Base-by-base conservation (phyloP, 164 flowering plant genomes). In the Dillenia suffruticosa region DNA sequence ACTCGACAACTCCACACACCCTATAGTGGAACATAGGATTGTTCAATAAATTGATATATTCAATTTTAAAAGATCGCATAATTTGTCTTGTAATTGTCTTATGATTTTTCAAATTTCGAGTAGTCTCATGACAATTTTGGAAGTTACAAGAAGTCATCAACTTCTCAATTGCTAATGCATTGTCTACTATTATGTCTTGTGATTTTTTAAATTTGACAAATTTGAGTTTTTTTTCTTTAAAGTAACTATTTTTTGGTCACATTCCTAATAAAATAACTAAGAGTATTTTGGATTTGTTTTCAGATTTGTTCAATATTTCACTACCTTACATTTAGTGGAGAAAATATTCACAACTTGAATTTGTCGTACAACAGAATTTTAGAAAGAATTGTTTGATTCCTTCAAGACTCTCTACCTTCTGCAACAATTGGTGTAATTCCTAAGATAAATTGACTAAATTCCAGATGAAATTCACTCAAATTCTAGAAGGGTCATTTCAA, bases 381-480 rank as follows among this genome's bases (percentile, higher is more conserved):
- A 9, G 94, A 92, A 2, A 44, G 52, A 10, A 79, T 90, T 94
- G 99, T 66, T 15, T 79, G 0, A 75, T 85, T 44, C 87, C 90
- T 57, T 82, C 96, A 0, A 70, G 84, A 1, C 74, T 70, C 5
- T 74, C 97, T 0, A 66, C 65, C 82, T n/a, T 68, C 90, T 12
- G 85, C 93, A 0, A 91, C 93, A 1, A 80, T 87, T 54, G 93
- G 90, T 2, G 92, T 70, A n/a, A 84, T 83, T 2, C 96, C 96
- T 2, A 80, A 67, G 62, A 53, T 79, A 15, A 26, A 61, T 75
- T 1, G 68, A 65, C 52, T 54, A 83, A 11, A 49, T 16, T 40
- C 74, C 85, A 7, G 44, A 1, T 0, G 17, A 74, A 44, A 65
- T 51, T 82, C 1, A 51, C 77, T 0, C 67, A 51, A 12, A 44